Evolutionary conservation across 2,329 filamentous ascomycete genomes (phyloP).

Genomic region (Myrmaecium sp.): DNA sequence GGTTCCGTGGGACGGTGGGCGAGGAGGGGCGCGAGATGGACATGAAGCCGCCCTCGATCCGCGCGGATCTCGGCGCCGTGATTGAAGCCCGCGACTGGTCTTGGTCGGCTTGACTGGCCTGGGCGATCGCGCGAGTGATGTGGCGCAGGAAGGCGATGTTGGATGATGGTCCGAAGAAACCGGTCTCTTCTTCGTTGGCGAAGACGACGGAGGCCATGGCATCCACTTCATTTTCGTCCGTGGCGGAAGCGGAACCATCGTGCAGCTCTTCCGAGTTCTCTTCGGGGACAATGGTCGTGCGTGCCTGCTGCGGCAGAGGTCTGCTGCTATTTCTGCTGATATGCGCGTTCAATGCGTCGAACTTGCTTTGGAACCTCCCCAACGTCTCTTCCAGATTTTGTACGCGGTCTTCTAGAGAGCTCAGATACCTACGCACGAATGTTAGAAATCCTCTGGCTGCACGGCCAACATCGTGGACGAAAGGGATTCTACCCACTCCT

Average conservation of each 20-base stretch:
- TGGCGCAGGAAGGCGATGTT: constrained; percentile 26
- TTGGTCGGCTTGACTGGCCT: constrained; percentile 5
- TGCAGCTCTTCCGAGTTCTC: neutral
- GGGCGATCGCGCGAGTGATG: constrained; percentile 16
- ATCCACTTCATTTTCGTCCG: constrained; percentile 15
- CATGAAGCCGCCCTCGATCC: constrained; percentile 8
- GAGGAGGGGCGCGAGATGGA: constrained; percentile 9
- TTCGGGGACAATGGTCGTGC: neutral
- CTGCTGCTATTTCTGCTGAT: neutral
- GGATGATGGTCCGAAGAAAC: constrained; percentile 24
- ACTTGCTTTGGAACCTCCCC: neutral
- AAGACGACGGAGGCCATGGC: constrained; percentile 21
- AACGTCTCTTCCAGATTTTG: neutral
- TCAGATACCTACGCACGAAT: constrained; percentile 3
- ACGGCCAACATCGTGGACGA: neutral
- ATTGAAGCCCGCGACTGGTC: constrained; percentile 2
- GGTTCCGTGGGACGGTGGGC: constrained; percentile 4
- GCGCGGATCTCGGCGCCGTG: constrained; percentile 5
- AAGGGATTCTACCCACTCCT: constrained; percentile 14
- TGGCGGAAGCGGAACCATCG: neutral
- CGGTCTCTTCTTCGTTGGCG: constrained; percentile 19
- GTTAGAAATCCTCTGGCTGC: constrained; percentile 2
- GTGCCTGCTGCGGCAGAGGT: neutral
- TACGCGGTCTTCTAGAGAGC: constrained; percentile 1
- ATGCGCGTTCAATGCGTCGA: neutral